These are phyloP conservation scores for Trichopus zeylanicus DNA, from an alignment of 116 monocot genomes.

Conservation along the genomic window DNA sequence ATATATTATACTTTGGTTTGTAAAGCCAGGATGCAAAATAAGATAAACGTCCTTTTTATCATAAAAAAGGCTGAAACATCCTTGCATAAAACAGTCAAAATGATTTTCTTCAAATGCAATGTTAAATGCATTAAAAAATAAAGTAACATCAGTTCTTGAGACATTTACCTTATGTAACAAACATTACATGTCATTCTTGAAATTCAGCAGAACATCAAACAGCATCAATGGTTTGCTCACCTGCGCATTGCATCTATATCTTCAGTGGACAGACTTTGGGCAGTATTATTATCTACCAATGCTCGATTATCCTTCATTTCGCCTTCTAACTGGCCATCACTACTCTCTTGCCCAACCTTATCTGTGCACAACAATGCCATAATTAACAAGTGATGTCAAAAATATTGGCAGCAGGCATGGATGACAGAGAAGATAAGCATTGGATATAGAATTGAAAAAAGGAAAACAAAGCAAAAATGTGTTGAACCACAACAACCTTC, in stretches of 20 bases:
- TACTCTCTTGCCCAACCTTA: conserved; percentile 17
- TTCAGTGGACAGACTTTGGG: conserved; percentile 67
- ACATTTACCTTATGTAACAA: background rate
- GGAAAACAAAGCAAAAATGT: too few species aligned
- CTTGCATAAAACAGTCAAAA: too few species aligned
- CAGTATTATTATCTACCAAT: conserved; percentile 81
- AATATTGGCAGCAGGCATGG: background rate
- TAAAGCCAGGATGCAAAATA: too few species aligned
- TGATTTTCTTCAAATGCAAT: too few species aligned
- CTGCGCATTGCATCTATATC: conserved; percentile 85
- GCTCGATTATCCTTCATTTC: conserved; percentile 67
- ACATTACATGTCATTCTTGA: background rate
- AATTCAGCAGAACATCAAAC: background rate
- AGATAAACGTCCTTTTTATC: too few species aligned
- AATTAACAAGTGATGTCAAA: background rate
- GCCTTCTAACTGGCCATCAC: conserved; percentile 14
- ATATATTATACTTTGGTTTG: too few species aligned
- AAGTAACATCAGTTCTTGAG: background rate
- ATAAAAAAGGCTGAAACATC: too few species aligned
- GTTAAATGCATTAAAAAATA: too few species aligned
- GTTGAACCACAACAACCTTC: too few species aligned
- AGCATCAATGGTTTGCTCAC: conserved; percentile 17
- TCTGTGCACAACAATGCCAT: conserved; percentile 8
- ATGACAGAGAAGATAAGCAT: background rate
- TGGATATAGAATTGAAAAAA: too few species aligned